These are phyloP conservation scores for Monosporascus cannonballus DNA, from an alignment of 2,329 filamentous ascomycete species.

Conservation along the genomic window DNA sequence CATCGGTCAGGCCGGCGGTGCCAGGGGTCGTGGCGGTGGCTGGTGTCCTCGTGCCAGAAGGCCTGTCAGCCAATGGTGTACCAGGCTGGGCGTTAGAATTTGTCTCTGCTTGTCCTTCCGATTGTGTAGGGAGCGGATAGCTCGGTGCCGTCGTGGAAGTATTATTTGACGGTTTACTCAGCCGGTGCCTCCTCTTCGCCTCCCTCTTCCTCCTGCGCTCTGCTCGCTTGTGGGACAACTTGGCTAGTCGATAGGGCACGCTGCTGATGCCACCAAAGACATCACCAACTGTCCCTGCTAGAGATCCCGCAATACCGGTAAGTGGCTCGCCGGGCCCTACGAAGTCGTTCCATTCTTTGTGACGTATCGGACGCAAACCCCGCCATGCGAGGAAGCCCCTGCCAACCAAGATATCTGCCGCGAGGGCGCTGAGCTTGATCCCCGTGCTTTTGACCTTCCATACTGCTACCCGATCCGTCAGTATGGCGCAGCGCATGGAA, in stretches of 20 bases:
- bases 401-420: constrained; percentile 58
- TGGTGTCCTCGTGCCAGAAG: neutral
- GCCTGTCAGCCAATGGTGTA: neutral
- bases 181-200: constrained; percentile 20
- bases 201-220: constrained; percentile 42
- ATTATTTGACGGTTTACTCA: constrained; percentile 1
- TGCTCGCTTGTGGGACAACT: constrained; percentile 48
- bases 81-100: neutral
- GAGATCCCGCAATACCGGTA: constrained; percentile 56
- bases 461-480: constrained; percentile 55
- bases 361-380: constrained; percentile 56
- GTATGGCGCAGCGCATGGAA: constrained; percentile 60
- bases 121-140: neutral
- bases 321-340: constrained; percentile 69
- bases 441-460: constrained; percentile 60
- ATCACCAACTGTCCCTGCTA: constrained; percentile 52
- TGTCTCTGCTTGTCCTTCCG: neutral
- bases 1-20: constrained; percentile 18
- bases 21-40: constrained; percentile 18
- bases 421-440: constrained; percentile 55
- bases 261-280: constrained; percentile 58
- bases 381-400: constrained; percentile 57
- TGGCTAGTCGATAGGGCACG: constrained; percentile 56
- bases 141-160: constrained; percentile 1
- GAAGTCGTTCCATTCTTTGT: constrained; percentile 72